phyloP scores from a whole-genome alignment of 345 rosid species.

The Conringia planisiliqua region DNA sequence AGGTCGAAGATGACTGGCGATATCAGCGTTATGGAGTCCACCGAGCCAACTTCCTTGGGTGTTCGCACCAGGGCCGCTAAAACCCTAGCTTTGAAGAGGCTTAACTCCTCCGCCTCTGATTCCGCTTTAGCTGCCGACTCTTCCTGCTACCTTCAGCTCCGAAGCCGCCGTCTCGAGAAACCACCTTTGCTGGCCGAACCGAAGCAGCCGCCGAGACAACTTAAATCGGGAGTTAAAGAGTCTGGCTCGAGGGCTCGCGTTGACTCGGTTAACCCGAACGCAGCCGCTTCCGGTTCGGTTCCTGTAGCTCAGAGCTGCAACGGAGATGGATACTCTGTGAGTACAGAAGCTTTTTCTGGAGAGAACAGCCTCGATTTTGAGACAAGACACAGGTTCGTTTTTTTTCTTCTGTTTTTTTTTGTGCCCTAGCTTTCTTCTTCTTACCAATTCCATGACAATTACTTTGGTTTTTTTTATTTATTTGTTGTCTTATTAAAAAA shows the following conservation, averaged over 20 bases:
- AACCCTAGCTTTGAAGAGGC: conserved; percentile 41
- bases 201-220: conserved; percentile 10
- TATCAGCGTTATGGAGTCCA: conserved; percentile 24
- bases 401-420: not conserved
- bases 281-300: conserved; percentile 20
- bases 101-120: conserved; percentile 27
- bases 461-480: not conserved
- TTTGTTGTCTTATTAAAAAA: not conserved
- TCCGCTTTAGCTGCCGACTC: conserved; percentile 17
- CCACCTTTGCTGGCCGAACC: conserved; percentile 15
- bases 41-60: conserved; percentile 26
- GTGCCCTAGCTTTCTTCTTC: conserved; percentile 20
- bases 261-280: conserved; percentile 11
- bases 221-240: conserved; percentile 5
- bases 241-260: conserved; percentile 21
- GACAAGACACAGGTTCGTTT: conserved; percentile 45
- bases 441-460: not conserved
- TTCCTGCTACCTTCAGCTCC: conserved; percentile 61
- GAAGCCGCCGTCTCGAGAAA: conserved; percentile 64
- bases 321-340: conserved; percentile 16
- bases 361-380: conserved; percentile 51
- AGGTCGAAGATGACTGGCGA: conserved; percentile 31
- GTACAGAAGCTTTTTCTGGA: conserved; percentile 43
- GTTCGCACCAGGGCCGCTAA: conserved; percentile 42
- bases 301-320: conserved; percentile 3